Percentiles rank a stretch among this genome's conserved stretches.
phyloP scores from a whole-genome alignment of 768 basidiomycete genomes.

The Boletus subcaerulescens region DNA sequence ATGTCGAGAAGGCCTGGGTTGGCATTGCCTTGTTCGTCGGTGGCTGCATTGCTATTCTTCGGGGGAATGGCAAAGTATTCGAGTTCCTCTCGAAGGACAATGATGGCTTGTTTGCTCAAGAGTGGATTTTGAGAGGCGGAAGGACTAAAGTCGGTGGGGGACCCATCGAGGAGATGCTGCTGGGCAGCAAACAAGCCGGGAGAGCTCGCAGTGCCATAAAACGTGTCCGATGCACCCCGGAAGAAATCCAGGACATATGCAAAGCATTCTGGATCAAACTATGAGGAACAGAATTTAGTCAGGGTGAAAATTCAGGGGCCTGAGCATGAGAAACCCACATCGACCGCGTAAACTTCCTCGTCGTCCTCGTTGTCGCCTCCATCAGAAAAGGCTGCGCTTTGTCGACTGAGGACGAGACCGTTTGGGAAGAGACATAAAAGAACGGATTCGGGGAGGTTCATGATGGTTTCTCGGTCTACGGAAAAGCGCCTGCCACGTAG shows the following conservation, averaged over 20 bases:
- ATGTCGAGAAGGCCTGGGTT: constrained; percentile 75
- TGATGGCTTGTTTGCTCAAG: constrained; percentile 94
- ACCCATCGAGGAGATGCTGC: constrained; percentile 71
- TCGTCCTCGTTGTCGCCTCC: constrained; percentile 73
- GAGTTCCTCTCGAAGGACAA: constrained; percentile 95
- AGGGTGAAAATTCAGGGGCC: background rate
- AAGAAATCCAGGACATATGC: constrained; percentile 93
- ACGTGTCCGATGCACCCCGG: constrained; percentile 78
- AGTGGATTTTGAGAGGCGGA: constrained; percentile 84
- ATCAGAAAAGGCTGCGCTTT: constrained; percentile 72
- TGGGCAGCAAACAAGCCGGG: constrained; percentile 79
- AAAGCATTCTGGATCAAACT: constrained; percentile 99
- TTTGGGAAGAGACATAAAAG: constrained; percentile 96
- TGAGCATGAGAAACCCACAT: constrained; percentile 59
- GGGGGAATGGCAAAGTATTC: constrained; percentile 98
- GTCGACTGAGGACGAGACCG: constrained; percentile 88
- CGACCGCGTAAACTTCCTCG: constrained; percentile 94
- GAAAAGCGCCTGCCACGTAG: constrained; percentile 88
- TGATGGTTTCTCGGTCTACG: constrained; percentile 95
- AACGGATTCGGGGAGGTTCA: constrained; percentile 97
- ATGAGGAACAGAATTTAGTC: constrained; percentile 5
- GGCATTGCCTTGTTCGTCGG: constrained; percentile 77
- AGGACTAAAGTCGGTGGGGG: constrained; percentile 56
- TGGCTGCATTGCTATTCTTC: constrained; percentile 54
- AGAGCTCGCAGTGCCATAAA: constrained; percentile 79